Conservation (phyloP, 2,329 filamentous ascomycete species). For the Huntiella abstrusa region DNA sequence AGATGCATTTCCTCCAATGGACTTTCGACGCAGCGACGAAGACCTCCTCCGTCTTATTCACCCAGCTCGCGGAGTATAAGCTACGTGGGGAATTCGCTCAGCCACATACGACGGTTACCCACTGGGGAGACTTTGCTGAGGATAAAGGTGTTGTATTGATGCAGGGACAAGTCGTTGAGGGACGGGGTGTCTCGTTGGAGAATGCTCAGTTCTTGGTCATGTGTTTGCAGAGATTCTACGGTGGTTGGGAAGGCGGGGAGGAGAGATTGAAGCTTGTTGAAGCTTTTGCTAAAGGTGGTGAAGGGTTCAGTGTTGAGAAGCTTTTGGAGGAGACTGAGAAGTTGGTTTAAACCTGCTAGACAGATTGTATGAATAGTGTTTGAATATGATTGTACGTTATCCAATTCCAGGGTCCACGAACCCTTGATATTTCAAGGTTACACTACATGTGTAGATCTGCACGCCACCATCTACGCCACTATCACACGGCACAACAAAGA, state of each 20-base stretch:
- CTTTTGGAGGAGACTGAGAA: slow-evolving; percentile 80
- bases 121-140: slow-evolving; percentile 63
- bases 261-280: slow-evolving; percentile 54
- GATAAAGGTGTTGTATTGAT: slow-evolving; percentile 68
- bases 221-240: slow-evolving; percentile 89
- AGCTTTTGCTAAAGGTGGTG: slow-evolving; percentile 65
- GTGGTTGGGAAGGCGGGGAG: slow-evolving; percentile 22
- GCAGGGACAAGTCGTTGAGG: slow-evolving; percentile 62
- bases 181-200: slow-evolving; percentile 54
- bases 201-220: slow-evolving; percentile 83
- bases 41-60: slow-evolving; percentile 71
- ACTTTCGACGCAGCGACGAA: slow-evolving; percentile 53
- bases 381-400: no score
- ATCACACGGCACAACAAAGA: no score
- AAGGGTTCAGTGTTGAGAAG: slow-evolving; percentile 62
- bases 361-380: no score
- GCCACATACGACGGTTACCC: slow-evolving; percentile 85
- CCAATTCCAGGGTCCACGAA: no score
- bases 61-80: slow-evolving; percentile 85
- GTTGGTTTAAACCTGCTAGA: slow-evolving; percentile 27
- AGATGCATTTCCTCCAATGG: slow-evolving; percentile 96
- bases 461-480: no score
- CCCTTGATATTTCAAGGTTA: no score
- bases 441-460: no score
- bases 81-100: slow-evolving; percentile 71